Evolutionary conservation across 1,284 basidiomycete species (phyloP), one percentile per base, ranked within the genome.

Genomic region (Tilletia indica): DNA sequence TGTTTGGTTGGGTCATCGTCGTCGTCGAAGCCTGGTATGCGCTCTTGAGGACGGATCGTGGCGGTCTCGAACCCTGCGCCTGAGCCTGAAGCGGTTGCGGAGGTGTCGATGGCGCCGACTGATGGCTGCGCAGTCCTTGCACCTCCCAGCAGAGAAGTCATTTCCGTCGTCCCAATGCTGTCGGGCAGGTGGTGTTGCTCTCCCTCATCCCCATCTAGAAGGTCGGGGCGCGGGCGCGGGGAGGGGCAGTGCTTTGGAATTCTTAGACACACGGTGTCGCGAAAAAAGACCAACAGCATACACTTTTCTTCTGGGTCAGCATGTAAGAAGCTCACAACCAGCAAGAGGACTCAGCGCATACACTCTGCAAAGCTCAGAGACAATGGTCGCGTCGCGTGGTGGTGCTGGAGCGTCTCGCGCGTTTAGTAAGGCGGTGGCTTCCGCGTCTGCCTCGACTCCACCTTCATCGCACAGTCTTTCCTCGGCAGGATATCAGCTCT

Each of bases 1-100:
- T 38, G 61, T 14, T 19, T n/a, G 12, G 61, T n/a, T 4, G 61
- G 38, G 36, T 64, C 61, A 36, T 64, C 61, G 36, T 38, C 36
- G 61, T 64, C 61, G 36, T 64, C 61, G 34, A 64, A 64, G 36
- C 61, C 61, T 4, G 61, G 61, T 3, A 64, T 64, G 34, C 61
- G 61, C 61, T 64, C 61, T 11, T 64, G 61, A 19, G 61, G 61
- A 4, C 61, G 61, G 36, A 64, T 38, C 31, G 34, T 64, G 61
- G 36, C 19, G 36, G 34, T 64, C 4, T 42, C 34, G 16, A 34
- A 39, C 34, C 61, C 61, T 31, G 56, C 12, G 0, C 56, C 56
- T 8, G 42, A 45, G 14, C 42, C 42, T 45, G 42, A 45, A 0
- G 42, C 42, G 42, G 42, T 9, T 8, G 42, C 42, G 42, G 51